Evolutionary conservation across 1,284 basidiomycete genomes (phyloP).

Genomic region (Marasmius fiardii): DNA sequence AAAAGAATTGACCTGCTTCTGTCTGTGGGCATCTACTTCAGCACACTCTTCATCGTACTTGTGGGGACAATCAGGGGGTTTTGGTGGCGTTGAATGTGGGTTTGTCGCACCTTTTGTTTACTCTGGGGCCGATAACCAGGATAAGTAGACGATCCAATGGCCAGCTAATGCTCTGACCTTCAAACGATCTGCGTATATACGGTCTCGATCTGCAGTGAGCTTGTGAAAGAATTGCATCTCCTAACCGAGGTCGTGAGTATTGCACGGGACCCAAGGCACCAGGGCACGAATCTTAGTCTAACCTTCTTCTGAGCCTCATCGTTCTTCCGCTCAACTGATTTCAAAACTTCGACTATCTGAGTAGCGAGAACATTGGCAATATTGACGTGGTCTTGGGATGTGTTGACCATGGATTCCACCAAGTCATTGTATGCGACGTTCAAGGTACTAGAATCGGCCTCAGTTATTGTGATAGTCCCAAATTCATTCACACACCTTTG

Average conservation of each 20-base stretch:
- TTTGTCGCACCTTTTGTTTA: constrained; percentile 61
- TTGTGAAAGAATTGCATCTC: constrained; percentile 72
- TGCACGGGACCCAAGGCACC: constrained; percentile 7
- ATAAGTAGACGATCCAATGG: not conserved
- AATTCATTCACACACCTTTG: constrained; percentile 45
- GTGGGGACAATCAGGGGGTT: constrained; percentile 10
- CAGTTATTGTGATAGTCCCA: not conserved
- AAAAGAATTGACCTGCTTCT: constrained; percentile 61
- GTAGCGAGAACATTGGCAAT: constrained; percentile 59
- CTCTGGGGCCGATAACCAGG: constrained; percentile 36
- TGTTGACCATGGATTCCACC: constrained; percentile 53
- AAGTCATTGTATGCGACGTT: constrained; percentile 65
- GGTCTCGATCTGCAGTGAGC: constrained; percentile 66
- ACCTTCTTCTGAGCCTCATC: constrained; percentile 71
- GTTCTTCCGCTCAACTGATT: constrained; percentile 53
- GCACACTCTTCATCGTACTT: constrained; percentile 77
- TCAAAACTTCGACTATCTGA: constrained; percentile 66
- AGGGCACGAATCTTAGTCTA: constrained; percentile 6
- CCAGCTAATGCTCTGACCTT: constrained; percentile 48
- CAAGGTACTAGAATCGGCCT: constrained; percentile 50
- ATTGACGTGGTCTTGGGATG: constrained; percentile 66
- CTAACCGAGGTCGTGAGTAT: constrained; percentile 28
- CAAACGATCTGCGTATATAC: constrained; percentile 58
- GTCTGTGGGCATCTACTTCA: constrained; percentile 66
- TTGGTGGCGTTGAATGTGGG: constrained; percentile 5